Percentiles rank a stretch among this genome's conserved stretches.
phyloP scores from a whole-genome alignment of 345 rosid genomes.

The Balakata baccata region DNA sequence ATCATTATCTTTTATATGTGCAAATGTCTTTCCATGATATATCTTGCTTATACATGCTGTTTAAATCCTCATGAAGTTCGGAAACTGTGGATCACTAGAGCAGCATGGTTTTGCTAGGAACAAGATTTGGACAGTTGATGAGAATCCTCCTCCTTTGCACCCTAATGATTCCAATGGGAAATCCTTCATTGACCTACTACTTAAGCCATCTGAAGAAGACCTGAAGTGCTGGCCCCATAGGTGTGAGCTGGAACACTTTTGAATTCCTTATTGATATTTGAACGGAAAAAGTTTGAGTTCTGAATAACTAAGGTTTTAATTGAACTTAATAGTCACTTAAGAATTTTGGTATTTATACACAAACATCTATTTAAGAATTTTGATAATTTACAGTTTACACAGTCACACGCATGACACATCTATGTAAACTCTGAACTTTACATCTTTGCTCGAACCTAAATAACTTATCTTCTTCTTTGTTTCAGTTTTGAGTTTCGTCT shows the following conservation, averaged over 20 bases:
- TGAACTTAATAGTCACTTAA: too few species aligned
- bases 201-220: constrained; percentile 81
- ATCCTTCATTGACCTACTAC: constrained; percentile 64
- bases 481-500: constrained; percentile 80
- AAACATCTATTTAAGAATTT: too few species aligned
- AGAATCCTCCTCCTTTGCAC: constrained; percentile 61
- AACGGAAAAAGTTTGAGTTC: neutral
- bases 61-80: constrained; percentile 50
- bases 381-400: neutral
- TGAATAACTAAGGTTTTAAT: neutral
- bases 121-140: constrained; percentile 73
- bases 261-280: neutral
- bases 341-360: neutral
- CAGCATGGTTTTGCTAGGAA: constrained; percentile 90
- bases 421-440: neutral
- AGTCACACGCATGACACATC: neutral
- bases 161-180: constrained; percentile 51
- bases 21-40: neutral
- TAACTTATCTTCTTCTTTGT: neutral
- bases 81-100: constrained; percentile 65
- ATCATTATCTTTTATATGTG: neutral
- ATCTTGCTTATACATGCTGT: neutral
- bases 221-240: constrained; percentile 75
- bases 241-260: constrained; percentile 24
- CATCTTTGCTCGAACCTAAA: neutral